Evolutionary conservation across 345 rosid species (phyloP).

Genomic region (Carallia brachiata): DNA sequence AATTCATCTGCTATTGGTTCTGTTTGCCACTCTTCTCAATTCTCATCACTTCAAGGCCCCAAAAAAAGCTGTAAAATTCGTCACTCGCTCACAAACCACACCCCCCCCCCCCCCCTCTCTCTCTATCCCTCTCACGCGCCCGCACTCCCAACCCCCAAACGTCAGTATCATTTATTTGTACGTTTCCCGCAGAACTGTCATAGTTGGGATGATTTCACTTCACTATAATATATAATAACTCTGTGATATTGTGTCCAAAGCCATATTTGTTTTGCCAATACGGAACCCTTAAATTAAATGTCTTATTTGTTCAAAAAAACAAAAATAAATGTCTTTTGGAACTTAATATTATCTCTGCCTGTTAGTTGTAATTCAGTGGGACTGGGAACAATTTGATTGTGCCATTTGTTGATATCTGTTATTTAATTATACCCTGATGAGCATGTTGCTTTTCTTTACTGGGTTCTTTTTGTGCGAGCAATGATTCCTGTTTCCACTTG

Average conservation of each 20-base stretch:
- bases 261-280: constrained; percentile 21
- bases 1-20: background rate
- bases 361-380: constrained; percentile 15
- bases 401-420: constrained; percentile 4
- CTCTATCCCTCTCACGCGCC: background rate
- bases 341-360: constrained; percentile 15
- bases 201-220: constrained; percentile 27
- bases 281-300: background rate
- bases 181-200: constrained; percentile 6
- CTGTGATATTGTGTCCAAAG: constrained; percentile 1
- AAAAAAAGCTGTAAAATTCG: constrained; percentile 9
- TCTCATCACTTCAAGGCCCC: constrained; percentile 1
- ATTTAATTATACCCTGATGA: constrained; percentile 17
- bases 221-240: constrained; percentile 5
- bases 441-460: constrained; percentile 31
- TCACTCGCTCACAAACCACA: background rate
- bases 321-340: background rate
- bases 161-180: constrained; percentile 40
- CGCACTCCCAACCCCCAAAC: constrained; percentile 13
- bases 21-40: background rate
- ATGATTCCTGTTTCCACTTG: constrained; percentile 29
- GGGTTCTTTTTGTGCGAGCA: constrained; percentile 24
- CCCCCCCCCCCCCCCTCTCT: constrained; percentile 8
- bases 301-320: constrained; percentile 1
- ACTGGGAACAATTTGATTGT: constrained; percentile 15